Evolutionary conservation across 225 moss, liverwort and hornwort species (phyloP).

Genomic region (Straminergon stramineum): DNA sequence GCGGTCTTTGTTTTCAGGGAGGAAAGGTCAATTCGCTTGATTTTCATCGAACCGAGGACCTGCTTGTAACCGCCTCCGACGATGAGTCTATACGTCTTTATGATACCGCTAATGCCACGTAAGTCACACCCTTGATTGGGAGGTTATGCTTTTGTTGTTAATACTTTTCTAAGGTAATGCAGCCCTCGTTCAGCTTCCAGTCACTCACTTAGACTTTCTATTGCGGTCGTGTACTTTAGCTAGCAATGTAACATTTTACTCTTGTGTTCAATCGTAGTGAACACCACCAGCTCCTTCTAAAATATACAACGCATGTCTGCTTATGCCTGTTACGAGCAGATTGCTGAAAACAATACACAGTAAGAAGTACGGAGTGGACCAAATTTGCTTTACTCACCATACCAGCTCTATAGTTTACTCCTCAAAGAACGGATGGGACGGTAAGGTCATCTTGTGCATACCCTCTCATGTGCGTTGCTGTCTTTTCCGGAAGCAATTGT

Average conservation of each 20-base stretch:
- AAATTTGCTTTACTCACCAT: conserved; percentile 95
- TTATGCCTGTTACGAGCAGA: conserved; percentile 29
- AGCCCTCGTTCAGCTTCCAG: not conserved
- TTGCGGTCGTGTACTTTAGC: not conserved
- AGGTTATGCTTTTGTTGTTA: not conserved
- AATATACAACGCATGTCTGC: not conserved
- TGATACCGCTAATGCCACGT: conserved; percentile 81
- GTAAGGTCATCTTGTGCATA: conserved; percentile 23
- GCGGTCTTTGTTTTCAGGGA: conserved; percentile 29
- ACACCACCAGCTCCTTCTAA: not conserved
- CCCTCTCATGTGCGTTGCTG: not conserved
- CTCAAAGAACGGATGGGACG: conserved; percentile 98
- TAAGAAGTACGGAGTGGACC: conserved; percentile 98
- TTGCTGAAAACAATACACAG: conserved; percentile 98
- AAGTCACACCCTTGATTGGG: conserved; percentile 13
- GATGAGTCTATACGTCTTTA: conserved; percentile 98
- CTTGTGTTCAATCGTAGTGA: not conserved
- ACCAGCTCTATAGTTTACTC: conserved; percentile 95
- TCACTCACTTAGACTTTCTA: not conserved
- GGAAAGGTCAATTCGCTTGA: conserved; percentile 90
- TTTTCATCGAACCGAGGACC: conserved; percentile 96
- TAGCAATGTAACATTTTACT: not conserved
- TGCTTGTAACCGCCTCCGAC: conserved; percentile 94
- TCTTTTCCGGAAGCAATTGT: not conserved
- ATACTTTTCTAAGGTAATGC: not conserved